These are phyloP conservation scores for Tricholoma furcatifolium DNA, from an alignment of 768 basidiomycete species.

Conservation along the genomic window DNA sequence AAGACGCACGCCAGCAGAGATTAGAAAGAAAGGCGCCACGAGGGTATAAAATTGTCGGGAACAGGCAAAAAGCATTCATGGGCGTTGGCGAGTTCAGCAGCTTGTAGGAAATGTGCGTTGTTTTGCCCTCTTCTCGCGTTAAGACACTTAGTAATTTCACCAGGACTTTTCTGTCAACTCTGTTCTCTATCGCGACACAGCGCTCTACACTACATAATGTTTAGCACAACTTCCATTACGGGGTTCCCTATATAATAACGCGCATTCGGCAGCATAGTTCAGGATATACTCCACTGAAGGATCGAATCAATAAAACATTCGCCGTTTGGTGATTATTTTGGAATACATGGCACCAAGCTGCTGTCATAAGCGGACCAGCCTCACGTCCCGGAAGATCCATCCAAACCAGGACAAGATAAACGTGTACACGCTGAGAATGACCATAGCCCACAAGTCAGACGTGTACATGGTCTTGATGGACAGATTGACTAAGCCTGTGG, in stretches of 20 bases:
- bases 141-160: not conserved
- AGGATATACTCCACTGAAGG: too few relatives aligned
- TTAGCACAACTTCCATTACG: too few relatives aligned
- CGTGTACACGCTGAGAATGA: slow-evolving; percentile 62
- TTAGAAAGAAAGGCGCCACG: slow-evolving; percentile 62
- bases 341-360: not conserved
- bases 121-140: not conserved
- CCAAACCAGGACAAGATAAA: slow-evolving; percentile 57
- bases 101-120: slow-evolving; percentile 6
- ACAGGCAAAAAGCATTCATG: slow-evolving; percentile 31
- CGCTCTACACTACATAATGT: too few relatives aligned
- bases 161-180: not conserved
- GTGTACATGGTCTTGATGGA: slow-evolving; percentile 80
- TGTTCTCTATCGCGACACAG: not conserved
- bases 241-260: too few relatives aligned
- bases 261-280: too few relatives aligned
- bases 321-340: not conserved
- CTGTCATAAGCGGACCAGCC: slow-evolving; percentile 16
- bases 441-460: slow-evolving; percentile 52
- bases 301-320: too few relatives aligned
- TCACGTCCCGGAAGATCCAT: slow-evolving; percentile 43
- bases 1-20: slow-evolving; percentile 69
- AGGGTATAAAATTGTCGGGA: slow-evolving; percentile 62
- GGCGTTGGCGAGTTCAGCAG: slow-evolving; percentile 15
- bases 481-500: slow-evolving; percentile 84